Percentiles rank a stretch among this genome's conserved stretches.
Evolutionary conservation across 2,329 filamentous ascomycete species (phyloP).

Genomic region (Colletotrichum melonis): DNA sequence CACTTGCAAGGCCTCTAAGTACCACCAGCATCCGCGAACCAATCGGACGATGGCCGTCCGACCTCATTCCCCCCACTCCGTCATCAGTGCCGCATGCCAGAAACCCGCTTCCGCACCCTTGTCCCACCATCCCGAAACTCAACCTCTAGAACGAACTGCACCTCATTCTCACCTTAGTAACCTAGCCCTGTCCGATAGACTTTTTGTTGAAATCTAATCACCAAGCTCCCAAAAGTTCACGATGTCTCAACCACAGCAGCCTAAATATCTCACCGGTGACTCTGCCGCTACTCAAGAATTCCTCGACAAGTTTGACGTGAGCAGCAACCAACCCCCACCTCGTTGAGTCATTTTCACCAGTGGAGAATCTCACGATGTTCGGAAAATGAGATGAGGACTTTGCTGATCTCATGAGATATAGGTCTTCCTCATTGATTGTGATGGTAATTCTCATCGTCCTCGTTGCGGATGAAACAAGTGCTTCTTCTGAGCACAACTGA

Average conservation of each 20-base stretch:
- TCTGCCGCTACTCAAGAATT: slow-evolving; percentile 82
- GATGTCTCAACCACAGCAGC: slow-evolving; percentile 48
- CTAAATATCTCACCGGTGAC: slow-evolving; percentile 84
- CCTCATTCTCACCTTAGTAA: not conserved
- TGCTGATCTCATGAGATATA: slow-evolving; percentile 49
- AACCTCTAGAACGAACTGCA: slow-evolving; percentile 14
- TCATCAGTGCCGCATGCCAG: not conserved
- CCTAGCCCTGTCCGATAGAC: not conserved
- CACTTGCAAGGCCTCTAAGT: not conserved
- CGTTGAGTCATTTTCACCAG: slow-evolving; percentile 28
- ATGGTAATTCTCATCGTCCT: slow-evolving; percentile 70
- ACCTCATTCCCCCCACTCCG: slow-evolving; percentile 15
- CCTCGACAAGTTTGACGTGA: slow-evolving; percentile 90
- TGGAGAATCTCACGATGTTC: not conserved
- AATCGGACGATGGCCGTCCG: slow-evolving; percentile 34
- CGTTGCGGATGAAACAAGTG: slow-evolving; percentile 4
- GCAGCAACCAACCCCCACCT: slow-evolving; percentile 50
- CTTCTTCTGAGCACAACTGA: slow-evolving; percentile 4
- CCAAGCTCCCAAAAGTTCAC: slow-evolving; percentile 7
- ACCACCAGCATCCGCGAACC: not conserved
- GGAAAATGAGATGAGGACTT: slow-evolving; percentile 12
- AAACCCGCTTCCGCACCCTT: not conserved
- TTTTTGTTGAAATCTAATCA: slow-evolving; percentile 21
- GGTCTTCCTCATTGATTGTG: slow-evolving; percentile 91
- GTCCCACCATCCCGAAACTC: slow-evolving; percentile 3